Conservation (phyloP, 148 eudicot species). For the Euryodendron excelsum region DNA sequence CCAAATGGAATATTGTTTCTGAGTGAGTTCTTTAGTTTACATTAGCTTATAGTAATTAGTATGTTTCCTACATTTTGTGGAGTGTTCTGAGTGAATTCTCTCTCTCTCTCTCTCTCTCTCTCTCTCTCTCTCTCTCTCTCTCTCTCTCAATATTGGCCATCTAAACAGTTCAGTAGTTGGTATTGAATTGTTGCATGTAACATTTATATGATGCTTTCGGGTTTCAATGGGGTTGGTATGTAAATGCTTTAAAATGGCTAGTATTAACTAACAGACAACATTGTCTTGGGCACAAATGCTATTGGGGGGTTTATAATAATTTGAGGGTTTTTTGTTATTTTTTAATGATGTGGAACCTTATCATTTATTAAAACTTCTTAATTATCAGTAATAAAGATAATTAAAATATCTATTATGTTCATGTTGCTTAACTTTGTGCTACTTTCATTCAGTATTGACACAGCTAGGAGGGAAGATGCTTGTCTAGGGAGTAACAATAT, state of each 20-base stretch:
- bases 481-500: conserved; percentile 19
- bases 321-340: too few relatives aligned
- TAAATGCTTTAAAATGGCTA: not conserved
- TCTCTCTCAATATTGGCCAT: conserved; percentile 5
- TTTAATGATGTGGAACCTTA: too few relatives aligned
- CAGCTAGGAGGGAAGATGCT: conserved; percentile 24
- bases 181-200: not conserved
- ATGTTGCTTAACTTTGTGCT: conserved; percentile 2
- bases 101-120: conserved; percentile 1
- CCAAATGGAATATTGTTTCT: conserved; percentile 39
- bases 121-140: not conserved
- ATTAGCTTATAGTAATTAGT: not conserved
- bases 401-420: not conserved
- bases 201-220: not conserved
- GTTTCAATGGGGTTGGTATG: not conserved
- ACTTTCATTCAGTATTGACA: conserved; percentile 27
- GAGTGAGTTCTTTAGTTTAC: conserved; percentile 42
- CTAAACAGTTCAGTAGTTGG: not conserved
- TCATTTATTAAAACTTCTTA: not conserved
- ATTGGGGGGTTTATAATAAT: not conserved
- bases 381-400: not conserved
- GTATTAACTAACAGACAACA: not conserved
- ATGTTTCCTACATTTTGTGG: not conserved
- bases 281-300: not conserved
- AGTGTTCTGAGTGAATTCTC: too few relatives aligned